Percentiles rank a stretch among this genome's conserved stretches.
Evolutionary conservation across 129 eudicot species (phyloP).

Genomic region (Cynara cardunculus): DNA sequence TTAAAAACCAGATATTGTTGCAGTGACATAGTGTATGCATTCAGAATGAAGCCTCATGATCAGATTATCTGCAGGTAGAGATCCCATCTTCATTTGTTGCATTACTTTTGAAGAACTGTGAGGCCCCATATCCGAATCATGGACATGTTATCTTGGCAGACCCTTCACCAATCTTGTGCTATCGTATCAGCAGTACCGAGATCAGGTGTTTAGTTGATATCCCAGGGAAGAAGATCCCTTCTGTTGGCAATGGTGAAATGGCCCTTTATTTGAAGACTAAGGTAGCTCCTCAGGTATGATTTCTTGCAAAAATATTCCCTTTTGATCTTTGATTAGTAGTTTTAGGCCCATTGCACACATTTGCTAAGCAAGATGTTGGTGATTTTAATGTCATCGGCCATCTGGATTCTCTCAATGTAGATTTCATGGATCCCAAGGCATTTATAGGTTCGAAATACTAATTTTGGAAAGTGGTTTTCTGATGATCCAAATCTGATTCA

Average conservation of each 20-base stretch:
- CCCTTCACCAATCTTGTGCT: slow-evolving; percentile 62
- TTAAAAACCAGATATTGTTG: not conserved
- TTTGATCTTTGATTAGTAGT: not conserved
- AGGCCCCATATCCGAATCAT: slow-evolving; percentile 59
- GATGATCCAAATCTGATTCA: no score
- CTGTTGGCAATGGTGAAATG: slow-evolving; percentile 64
- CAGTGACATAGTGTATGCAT: not conserved
- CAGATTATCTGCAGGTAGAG: slow-evolving; percentile 37
- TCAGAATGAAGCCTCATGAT: not conserved
- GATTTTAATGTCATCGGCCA: no score
- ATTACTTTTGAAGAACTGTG: slow-evolving; percentile 53
- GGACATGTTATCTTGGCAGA: slow-evolving; percentile 68
- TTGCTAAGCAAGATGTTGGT: not conserved
- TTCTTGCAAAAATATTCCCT: not conserved
- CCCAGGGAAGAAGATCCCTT: slow-evolving; percentile 69
- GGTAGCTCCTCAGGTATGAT: slow-evolving; percentile 62
- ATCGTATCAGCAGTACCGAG: slow-evolving; percentile 67
- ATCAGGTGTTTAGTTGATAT: slow-evolving; percentile 59
- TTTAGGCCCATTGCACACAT: not conserved
- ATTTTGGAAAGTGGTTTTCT: no score
- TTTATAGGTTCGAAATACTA: no score
- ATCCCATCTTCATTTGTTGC: slow-evolving; percentile 56
- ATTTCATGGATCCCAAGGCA: no score
- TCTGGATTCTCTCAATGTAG: no score
- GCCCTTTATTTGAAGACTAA: slow-evolving; percentile 48